phyloP scores from a whole-genome alignment of 2,329 filamentous ascomycete species.

The Ampelomyces quisqualis region DNA sequence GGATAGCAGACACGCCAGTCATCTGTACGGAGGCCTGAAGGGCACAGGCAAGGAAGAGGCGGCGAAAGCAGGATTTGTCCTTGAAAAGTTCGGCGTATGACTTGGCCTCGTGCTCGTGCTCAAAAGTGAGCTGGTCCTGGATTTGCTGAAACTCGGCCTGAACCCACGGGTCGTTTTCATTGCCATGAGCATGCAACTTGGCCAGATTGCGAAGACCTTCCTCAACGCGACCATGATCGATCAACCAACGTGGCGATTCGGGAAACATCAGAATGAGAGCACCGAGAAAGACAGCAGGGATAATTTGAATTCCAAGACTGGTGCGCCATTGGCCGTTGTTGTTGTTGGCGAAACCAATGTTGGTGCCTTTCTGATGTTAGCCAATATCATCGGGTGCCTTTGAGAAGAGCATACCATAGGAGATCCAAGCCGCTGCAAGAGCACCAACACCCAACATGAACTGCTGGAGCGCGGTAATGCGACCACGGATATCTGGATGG shows the following conservation, averaged over 20 bases:
- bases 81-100: conserved; percentile 69
- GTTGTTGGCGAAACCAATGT: conserved; percentile 51
- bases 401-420: conserved; percentile 57
- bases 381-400: no score
- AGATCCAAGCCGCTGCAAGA: conserved; percentile 71
- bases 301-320: conserved; percentile 67
- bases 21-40: conserved; percentile 73
- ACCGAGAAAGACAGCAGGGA: conserved; percentile 66
- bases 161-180: conserved; percentile 68
- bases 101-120: conserved; percentile 69
- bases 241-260: conserved; percentile 68
- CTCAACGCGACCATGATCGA: conserved; percentile 67
- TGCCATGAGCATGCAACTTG: conserved; percentile 67
- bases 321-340: conserved; percentile 61
- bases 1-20: conserved; percentile 65
- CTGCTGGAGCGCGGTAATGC: conserved; percentile 74
- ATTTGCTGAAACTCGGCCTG: conserved; percentile 72
- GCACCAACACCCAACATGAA: conserved; percentile 80
- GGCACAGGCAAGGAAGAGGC: conserved; percentile 68
- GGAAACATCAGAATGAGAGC: conserved; percentile 71
- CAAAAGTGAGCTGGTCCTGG: conserved; percentile 63
- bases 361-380: conserved; percentile 41
- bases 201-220: conserved; percentile 67
- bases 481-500: conserved; percentile 74
- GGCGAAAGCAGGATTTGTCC: conserved; percentile 66